Evolutionary conservation across 2,329 filamentous ascomycete species (phyloP).

Genomic region (Colletotrichum kahawae): DNA sequence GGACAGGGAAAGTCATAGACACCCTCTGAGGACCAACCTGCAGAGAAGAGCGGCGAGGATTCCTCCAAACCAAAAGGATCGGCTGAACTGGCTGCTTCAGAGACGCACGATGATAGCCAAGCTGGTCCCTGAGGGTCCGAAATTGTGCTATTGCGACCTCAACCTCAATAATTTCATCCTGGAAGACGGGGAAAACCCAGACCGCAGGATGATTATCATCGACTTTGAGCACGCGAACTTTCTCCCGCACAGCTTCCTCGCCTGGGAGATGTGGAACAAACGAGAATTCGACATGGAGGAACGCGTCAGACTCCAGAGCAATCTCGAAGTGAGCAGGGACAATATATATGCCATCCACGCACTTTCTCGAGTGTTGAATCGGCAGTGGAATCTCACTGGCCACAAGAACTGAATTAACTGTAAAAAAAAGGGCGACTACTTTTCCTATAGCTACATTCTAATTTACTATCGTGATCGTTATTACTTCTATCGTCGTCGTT

Average conservation of each 20-base stretch:
- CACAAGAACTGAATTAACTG: not conserved
- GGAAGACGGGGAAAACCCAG: not conserved
- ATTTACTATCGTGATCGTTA: too few relatives aligned
- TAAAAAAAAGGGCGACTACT: too few relatives aligned
- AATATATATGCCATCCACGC: not conserved
- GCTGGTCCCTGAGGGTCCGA: not conserved
- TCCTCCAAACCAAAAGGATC: fast-evolving
- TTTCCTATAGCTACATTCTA: too few relatives aligned
- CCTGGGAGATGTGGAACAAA: not conserved
- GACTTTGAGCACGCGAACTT: not conserved
- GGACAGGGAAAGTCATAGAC: not conserved
- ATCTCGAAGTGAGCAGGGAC: not conserved
- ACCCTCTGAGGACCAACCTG: not conserved
- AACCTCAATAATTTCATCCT: not conserved
- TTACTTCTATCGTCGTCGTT: too few relatives aligned
- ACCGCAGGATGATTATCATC: not conserved
- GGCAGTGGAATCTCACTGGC: not conserved
- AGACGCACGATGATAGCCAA: not conserved
- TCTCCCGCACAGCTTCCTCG: not conserved
- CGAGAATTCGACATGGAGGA: not conserved
- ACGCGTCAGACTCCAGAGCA: not conserved
- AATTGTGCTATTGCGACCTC: not conserved
- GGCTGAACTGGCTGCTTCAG: not conserved
- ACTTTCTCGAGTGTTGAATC: not conserved
- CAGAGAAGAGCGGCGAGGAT: not conserved